These are phyloP conservation scores for Ceratobasidium sp. DNA, from an alignment of 1,284 basidiomycete genomes.

Conservation along the genomic window DNA sequence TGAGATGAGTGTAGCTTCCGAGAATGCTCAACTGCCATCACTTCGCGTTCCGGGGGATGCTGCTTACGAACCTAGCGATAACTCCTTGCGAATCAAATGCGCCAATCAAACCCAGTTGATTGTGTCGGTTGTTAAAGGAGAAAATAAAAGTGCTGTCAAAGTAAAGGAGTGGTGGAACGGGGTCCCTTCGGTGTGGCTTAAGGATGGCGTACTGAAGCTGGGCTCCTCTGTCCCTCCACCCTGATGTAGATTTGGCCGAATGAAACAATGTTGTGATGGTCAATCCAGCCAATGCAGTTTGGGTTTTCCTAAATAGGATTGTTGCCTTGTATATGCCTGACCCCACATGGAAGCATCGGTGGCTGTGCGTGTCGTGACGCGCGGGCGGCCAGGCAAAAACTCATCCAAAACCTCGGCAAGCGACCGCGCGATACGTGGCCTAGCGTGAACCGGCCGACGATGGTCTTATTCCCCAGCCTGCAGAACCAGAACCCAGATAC, in stretches of 20 bases:
- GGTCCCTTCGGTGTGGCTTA: constrained; percentile 16
- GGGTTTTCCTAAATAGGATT: background rate
- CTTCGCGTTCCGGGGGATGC: constrained; percentile 32
- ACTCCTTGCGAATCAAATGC: constrained; percentile 32
- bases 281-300: too few relatives aligned
- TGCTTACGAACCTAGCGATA: constrained; percentile 3
- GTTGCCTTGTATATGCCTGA: background rate
- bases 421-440: constrained; percentile 23
- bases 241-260: background rate
- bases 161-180: constrained; percentile 41
- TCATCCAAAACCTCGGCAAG: constrained; percentile 22
- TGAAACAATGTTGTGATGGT: too few relatives aligned
- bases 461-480: constrained; percentile 32
- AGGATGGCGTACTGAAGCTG: constrained; percentile 24
- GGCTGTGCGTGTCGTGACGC: constrained; percentile 34
- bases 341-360: constrained; percentile 35
- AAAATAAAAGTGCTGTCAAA: constrained; percentile 26
- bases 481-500: constrained; percentile 24
- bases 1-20: constrained; percentile 17
- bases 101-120: constrained; percentile 29
- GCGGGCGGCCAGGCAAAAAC: constrained; percentile 4
- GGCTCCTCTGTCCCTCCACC: background rate
- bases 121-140: constrained; percentile 33
- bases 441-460: constrained; percentile 3
- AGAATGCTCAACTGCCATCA: background rate